Evolutionary conservation across 495 filamentous ascomycete species (phyloP), one percentile per base, ranked within the genome.

Genomic region (Immersiella caudata): DNA sequence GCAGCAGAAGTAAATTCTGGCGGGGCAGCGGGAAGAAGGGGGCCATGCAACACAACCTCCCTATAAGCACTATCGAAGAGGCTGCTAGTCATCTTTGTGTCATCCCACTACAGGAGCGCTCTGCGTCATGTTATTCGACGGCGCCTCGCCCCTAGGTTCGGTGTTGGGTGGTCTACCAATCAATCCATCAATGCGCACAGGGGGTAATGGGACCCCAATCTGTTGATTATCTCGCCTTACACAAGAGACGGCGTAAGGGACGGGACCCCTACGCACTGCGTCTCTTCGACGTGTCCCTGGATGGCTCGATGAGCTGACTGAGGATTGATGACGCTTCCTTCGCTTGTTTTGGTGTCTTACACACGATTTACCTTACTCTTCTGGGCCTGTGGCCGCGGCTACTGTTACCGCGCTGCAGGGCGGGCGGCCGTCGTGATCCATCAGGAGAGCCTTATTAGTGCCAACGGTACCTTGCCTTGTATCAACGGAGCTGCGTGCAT

Each of bases 121-220:
- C 21, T 56, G 65, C 49, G 57, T 67, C 58, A 49, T 52, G 58
- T 57, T 63, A 27, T 33, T 49, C 52, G 60, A 63, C 46, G 22
- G 60, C 36, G 26, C n/a, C 40, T 50, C 40, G 40, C 40, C 40
- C 40, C 2, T n/a, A n/a, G 40, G 5, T 12, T 46, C 16, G 22
- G 40, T 26, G 46, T 21, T 54, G 35, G 50, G 60, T 62, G 64
- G 66, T 57, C 67, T 64, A 60, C 67, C 67, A 60, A 71, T 71
- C 67, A 67, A 71, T 68, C 67, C 61, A 69, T 67, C 64, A 68
- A 71, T 71, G 69, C 69, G 59, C 40, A 46, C 2, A 46, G 16
- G 40, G 40, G 40, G 40, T 46, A 14, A 46, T 33, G 29, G 29
- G 8, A 33, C 29, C n/a, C 29, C 29, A 33, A 33, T 33, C 29